Evolutionary conservation across 2,329 filamentous ascomycete species (phyloP).

Genomic region (Xylaria arbuscula): DNA sequence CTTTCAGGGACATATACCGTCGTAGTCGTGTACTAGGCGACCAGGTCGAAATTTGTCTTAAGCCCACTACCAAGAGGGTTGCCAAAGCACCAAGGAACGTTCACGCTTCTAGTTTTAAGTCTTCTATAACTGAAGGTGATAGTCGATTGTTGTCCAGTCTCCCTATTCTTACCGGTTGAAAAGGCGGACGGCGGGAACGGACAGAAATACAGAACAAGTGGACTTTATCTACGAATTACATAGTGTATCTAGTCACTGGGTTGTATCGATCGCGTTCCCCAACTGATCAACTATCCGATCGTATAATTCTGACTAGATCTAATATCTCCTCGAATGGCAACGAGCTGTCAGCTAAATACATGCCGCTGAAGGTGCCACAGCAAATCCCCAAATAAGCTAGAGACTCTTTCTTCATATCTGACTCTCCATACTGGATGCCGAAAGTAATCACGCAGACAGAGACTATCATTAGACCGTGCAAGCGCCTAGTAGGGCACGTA

Average conservation of each 20-base stretch:
- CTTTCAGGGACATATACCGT: conserved; percentile 26
- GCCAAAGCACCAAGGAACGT: not conserved
- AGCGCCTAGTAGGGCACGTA: not conserved
- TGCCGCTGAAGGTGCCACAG: conserved; percentile 20
- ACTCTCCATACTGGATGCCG: conserved; percentile 14
- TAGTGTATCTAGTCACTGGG: not conserved
- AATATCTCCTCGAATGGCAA: conserved; percentile 24
- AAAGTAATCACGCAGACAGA: conserved; percentile 12
- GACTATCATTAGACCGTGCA: conserved; percentile 8
- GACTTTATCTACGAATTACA: not conserved
- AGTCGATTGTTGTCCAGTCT: not conserved
- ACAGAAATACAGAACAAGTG: not conserved
- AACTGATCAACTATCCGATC: conserved; percentile 18
- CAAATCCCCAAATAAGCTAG: conserved; percentile 24
- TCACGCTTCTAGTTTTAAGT: not conserved
- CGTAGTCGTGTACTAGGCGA: conserved; percentile 22
- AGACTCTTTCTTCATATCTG: conserved; percentile 17
- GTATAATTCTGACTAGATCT: conserved; percentile 28
- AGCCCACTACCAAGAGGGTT: not conserved
- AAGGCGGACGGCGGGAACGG: no score
- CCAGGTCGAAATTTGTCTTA: conserved; percentile 21
- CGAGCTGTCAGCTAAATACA: conserved; percentile 22
- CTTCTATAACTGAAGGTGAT: not conserved
- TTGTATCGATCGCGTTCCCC: not conserved
- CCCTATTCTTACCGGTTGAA: not conserved